These are phyloP conservation scores for Bretschneidera sinensis DNA, from an alignment of 345 rosid species.

Conservation along the genomic window DNA sequence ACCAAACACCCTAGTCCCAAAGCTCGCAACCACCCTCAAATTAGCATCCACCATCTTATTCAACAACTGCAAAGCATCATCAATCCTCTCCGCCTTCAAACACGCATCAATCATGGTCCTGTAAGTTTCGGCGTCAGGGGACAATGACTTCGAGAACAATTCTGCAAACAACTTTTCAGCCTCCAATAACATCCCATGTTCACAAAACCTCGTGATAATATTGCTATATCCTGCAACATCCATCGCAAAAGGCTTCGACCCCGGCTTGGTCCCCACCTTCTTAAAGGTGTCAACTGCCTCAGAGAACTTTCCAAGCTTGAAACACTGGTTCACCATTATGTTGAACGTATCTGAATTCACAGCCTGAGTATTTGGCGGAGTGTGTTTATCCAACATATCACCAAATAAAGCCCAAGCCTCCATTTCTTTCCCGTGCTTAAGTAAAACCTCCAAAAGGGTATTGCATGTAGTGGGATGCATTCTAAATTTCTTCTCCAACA, in stretches of 20 bases:
- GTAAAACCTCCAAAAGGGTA: slow-evolving; percentile 72
- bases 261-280: slow-evolving; percentile 63
- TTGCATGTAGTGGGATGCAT: slow-evolving; percentile 85
- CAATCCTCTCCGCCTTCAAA: slow-evolving; percentile 59
- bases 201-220: slow-evolving; percentile 67
- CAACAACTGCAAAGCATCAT: slow-evolving; percentile 61
- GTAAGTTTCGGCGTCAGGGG: slow-evolving; percentile 68
- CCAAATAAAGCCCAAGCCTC: slow-evolving; percentile 73
- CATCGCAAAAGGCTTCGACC: slow-evolving; percentile 77
- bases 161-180: slow-evolving; percentile 60
- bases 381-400: slow-evolving; percentile 85
- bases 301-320: slow-evolving; percentile 56
- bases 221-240: slow-evolving; percentile 78
- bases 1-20: slow-evolving; percentile 64
- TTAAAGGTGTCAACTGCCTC: slow-evolving; percentile 65
- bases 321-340: slow-evolving; percentile 89
- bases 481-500: slow-evolving; percentile 69
- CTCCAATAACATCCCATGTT: slow-evolving; percentile 68
- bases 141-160: slow-evolving; percentile 52
- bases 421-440: slow-evolving; percentile 56
- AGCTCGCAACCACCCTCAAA: slow-evolving; percentile 80
- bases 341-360: slow-evolving; percentile 84
- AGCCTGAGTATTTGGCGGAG: slow-evolving; percentile 70
- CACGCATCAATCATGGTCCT: slow-evolving; percentile 74
- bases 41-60: slow-evolving; percentile 71